Evolutionary conservation across 805 yeast genomes (phyloP).

Genomic region (Kurtzmaniella cleridarum): DNA sequence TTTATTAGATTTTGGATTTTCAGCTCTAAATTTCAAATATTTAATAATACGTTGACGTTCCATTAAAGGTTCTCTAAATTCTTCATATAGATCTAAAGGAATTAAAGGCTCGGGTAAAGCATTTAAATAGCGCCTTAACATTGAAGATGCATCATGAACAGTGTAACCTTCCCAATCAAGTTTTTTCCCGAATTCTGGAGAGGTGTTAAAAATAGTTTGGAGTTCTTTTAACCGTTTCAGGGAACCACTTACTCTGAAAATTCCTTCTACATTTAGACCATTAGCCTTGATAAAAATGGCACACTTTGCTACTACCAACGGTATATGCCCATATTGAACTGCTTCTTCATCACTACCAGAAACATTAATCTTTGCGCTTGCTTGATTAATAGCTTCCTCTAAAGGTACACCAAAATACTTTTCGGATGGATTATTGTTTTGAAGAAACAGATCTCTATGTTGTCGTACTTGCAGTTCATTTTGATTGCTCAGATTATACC

Average conservation of each 20-base stretch:
- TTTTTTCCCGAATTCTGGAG: constrained; percentile 87
- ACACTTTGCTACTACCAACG: constrained; percentile 93
- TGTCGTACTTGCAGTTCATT: constrained; percentile 31
- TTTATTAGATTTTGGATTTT: constrained; percentile 22
- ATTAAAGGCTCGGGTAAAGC: constrained; percentile 89
- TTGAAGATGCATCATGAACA: constrained; percentile 94
- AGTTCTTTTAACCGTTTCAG: constrained; percentile 81
- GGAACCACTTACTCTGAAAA: constrained; percentile 90
- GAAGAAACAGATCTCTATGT: constrained; percentile 48
- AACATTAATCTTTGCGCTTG: constrained; percentile 71
- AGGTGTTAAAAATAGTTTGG: constrained; percentile 75
- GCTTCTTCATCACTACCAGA: constrained; percentile 53
- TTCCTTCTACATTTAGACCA: constrained; percentile 80
- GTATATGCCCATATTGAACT: constrained; percentile 80
- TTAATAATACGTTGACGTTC: constrained; percentile 58
- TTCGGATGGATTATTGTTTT: constrained; percentile 37
- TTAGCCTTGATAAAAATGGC: constrained; percentile 79
- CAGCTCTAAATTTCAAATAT: constrained; percentile 58
- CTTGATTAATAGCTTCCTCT: constrained; percentile 62
- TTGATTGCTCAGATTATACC: constrained; percentile 32
- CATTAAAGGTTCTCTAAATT: constrained; percentile 71
- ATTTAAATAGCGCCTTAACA: constrained; percentile 79
- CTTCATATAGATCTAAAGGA: constrained; percentile 70
- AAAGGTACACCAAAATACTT: constrained; percentile 79
- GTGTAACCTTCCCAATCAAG: constrained; percentile 89